Evolutionary conservation across 345 rosid species (phyloP), one percentile per base, ranked within the genome.

Genomic region (Arabis hirsuta): DNA sequence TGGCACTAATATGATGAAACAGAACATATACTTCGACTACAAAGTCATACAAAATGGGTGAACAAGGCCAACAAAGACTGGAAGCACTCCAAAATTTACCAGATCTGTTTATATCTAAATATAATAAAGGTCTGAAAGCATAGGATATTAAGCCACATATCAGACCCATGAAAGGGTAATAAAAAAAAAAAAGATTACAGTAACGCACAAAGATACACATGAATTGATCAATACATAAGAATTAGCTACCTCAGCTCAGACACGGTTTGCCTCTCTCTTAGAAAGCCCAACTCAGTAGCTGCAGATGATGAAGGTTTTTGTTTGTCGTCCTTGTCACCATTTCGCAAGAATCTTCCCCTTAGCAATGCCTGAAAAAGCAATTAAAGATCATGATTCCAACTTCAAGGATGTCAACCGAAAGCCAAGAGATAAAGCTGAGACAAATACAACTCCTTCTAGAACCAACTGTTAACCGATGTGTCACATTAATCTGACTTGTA

Each of bases 311-410:
- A 69, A 32, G 85, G 82, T 76, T 87, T 84, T 67, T 79, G 84
- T 70, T 73, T 81, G 73, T 76, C 87, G 74, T 72, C 65, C 60
- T 73, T 73, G 82, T 82, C 82, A 76, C 79, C 84, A 89, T 86
- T 89, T 57, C 96, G 90, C 87, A 94, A 82, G 85, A 94, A 94
- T 71, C 98, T 85, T 39, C 97, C 98, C 82, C 97, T 80, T 34
- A 94, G 88, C 67, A 91, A 79, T 73, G 97, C 89, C 98, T 94
- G 84, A 77, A 74, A 76, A 65, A 54, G 55, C 60, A 71, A 64
- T 19, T n/a, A 47, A 60, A 39, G 10, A 56, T 47, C 55, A 76
- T 68, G 38, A 54, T 54, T 14, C 54, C 64, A 55, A 54, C 44
- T 14, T 62, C 64, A 55, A 38, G 34, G 16, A 76, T 50, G 45